Evolutionary conservation across 495 filamentous ascomycete genomes (phyloP).

Genomic region (Xylaria flabelliformis): DNA sequence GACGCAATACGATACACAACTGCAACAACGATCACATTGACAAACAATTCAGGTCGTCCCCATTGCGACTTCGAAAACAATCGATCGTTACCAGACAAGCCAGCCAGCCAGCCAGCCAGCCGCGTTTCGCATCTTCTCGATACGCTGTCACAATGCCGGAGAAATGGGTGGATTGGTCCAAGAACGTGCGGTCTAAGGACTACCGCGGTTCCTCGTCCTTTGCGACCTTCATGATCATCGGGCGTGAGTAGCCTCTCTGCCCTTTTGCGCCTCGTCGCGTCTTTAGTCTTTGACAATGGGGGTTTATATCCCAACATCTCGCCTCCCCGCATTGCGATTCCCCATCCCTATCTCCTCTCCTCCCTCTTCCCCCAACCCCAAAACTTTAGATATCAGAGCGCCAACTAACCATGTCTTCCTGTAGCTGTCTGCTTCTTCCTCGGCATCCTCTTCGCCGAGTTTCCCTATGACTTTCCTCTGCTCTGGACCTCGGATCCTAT

Average conservation of each 20-base stretch:
- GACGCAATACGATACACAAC: not conserved
- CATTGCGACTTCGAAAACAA: not conserved
- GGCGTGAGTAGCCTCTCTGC: slow-evolving; percentile 65
- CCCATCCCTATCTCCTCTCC: not conserved
- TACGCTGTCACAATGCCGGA: slow-evolving; percentile 35
- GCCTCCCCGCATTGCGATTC: slow-evolving; percentile 17
- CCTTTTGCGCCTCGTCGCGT: not conserved
- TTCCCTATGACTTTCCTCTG: slow-evolving; percentile 97
- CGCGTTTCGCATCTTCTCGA: not conserved
- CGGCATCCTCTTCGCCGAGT: slow-evolving; percentile 94
- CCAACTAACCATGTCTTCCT: slow-evolving; percentile 13
- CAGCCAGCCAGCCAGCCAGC: not conserved
- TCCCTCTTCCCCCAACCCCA: not conserved
- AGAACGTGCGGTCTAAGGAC: slow-evolving; percentile 55
- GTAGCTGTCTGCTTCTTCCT: slow-evolving; percentile 90
- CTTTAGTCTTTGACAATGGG: slow-evolving; percentile 2
- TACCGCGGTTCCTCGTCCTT: slow-evolving; percentile 65
- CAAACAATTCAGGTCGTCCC: not conserved
- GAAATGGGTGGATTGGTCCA: slow-evolving; percentile 57
- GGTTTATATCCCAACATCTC: not conserved
- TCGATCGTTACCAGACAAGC: not conserved
- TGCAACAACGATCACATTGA: not conserved
- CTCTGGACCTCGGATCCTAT: slow-evolving; percentile 81
- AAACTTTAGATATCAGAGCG: not conserved
- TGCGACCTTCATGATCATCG: slow-evolving; percentile 94